Evolutionary conservation across 176 grass and related monocot species (phyloP), one percentile per base, ranked within the genome.

Genomic region (Aegilops umbellulata): DNA sequence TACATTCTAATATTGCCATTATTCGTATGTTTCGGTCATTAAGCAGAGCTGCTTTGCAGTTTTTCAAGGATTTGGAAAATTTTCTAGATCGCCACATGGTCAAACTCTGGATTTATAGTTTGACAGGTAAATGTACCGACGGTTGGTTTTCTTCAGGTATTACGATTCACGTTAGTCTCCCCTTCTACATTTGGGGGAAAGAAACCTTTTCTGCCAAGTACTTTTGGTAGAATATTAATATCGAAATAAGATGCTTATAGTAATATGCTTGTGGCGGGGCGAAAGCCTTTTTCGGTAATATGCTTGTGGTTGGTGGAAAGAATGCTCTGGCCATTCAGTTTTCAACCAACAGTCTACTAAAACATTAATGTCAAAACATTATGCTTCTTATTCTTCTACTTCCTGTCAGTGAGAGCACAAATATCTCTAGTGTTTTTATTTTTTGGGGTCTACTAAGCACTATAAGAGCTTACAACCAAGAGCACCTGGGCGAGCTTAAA

Each of bases 61-160:
- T 76, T 47, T 79, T 79, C 23, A 86, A 97, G 92, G 95, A 92
- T 58, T 82, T 94, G 89, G 86, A 91, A 67, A 91, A 93, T 60
- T 44, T 94, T 62, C 87, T 94, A 25, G 95, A 94, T 46, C 65
- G 88, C 67, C 81, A 91, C 73, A 91, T 91, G 74, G 53, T 93
- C 49, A 91, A 93, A 92, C 60, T 85, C 70, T 97, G 95, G 88
- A 90, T 91, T 65, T 97, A 97, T 63, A 82, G 23, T 81, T 79
- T 89, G 62, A 97, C 90, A 23, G 95, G 94, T 62, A 86, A 73
- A 69, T 94, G 89, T 81, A 91, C 90, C 31, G 88, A 94, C 69
- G 75, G 81, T 30, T 94, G 95, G 92, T 90, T 97, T 92, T 94
- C 88, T 51, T 90, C 92, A 34, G 92, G 95, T 94, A 93, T 80